Conservation (phyloP, 805 yeast genomes). For the Ogataea nitratoaversa region DNA sequence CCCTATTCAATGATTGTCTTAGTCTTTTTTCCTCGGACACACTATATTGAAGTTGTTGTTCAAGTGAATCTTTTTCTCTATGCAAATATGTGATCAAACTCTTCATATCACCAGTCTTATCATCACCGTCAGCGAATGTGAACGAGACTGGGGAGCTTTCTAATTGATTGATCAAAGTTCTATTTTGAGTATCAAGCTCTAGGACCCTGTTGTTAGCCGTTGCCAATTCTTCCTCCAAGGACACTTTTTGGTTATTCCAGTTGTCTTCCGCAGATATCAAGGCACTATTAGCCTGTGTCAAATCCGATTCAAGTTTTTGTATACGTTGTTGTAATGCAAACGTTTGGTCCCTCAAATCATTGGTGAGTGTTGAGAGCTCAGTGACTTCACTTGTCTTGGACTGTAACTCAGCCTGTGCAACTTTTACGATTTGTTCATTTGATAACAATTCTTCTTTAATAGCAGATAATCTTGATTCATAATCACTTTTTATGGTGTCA, state of each 20-base stretch:
- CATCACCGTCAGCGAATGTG: constrained; percentile 12
- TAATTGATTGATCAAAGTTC: constrained; percentile 62
- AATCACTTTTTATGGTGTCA: constrained; percentile 24
- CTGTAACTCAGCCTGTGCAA: constrained; percentile 19
- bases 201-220: constrained; percentile 40
- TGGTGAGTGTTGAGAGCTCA: constrained; percentile 23
- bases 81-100: constrained; percentile 62
- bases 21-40: constrained; percentile 51
- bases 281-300: constrained; percentile 30
- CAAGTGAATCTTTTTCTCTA: constrained; percentile 69
- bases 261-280: constrained; percentile 36
- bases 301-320: constrained; percentile 34
- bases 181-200: constrained; percentile 65
- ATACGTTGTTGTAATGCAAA: constrained; percentile 22
- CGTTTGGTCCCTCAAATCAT: constrained; percentile 15
- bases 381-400: constrained; percentile 26
- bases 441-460: constrained; percentile 29
- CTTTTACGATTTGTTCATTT: constrained; percentile 18
- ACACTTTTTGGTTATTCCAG: constrained; percentile 42
- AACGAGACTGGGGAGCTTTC: constrained; percentile 30
- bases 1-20: constrained; percentile 44
- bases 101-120: constrained; percentile 33
- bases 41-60: constrained; percentile 50
- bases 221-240: constrained; percentile 45
- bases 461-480: constrained; percentile 29